These are phyloP conservation scores for Ceratocystis diversiconidia DNA, from an alignment of 2,329 filamentous ascomycete species.

Conservation along the genomic window DNA sequence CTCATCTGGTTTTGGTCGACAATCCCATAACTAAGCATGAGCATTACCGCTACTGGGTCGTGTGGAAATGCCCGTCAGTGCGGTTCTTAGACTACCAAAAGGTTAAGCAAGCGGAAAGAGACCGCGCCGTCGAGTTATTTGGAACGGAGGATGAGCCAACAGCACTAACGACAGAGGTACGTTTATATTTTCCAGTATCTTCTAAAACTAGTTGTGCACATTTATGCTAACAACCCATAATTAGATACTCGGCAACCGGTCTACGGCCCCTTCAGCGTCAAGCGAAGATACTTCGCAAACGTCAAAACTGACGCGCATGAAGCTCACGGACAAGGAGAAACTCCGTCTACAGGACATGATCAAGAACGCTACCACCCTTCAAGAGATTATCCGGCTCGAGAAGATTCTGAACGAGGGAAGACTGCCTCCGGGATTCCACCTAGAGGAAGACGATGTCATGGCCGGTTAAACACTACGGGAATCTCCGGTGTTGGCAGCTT, in stretches of 20 bases:
- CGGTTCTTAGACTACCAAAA: conserved; percentile 88
- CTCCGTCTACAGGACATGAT: conserved; percentile 76
- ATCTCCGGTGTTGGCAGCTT: background rate
- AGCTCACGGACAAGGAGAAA: conserved; percentile 79
- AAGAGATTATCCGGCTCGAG: conserved; percentile 81
- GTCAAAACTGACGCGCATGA: conserved; percentile 60
- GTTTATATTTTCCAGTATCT: background rate
- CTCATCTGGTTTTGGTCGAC: conserved; percentile 66
- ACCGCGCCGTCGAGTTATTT: conserved; percentile 65
- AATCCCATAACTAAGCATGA: conserved; percentile 71
- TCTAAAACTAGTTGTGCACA: background rate
- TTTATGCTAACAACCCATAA: conserved; percentile 15
- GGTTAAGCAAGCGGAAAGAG: conserved; percentile 73
- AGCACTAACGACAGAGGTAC: conserved; percentile 58
- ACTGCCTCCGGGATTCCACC: conserved; percentile 54
- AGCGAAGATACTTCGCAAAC: conserved; percentile 20
- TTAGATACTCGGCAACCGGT: conserved; percentile 72
- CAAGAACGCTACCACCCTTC: conserved; percentile 71
- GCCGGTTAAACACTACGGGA: conserved; percentile 36
- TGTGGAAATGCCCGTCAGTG: conserved; percentile 73
- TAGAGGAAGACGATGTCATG: conserved; percentile 39
- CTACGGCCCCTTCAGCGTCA: conserved; percentile 44
- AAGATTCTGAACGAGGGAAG: conserved; percentile 83
- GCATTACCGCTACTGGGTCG: conserved; percentile 84
- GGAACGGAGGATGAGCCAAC: conserved; percentile 67